phyloP scores from a whole-genome alignment of 75 land plant species.

The Isoetes taiwanensis region DNA sequence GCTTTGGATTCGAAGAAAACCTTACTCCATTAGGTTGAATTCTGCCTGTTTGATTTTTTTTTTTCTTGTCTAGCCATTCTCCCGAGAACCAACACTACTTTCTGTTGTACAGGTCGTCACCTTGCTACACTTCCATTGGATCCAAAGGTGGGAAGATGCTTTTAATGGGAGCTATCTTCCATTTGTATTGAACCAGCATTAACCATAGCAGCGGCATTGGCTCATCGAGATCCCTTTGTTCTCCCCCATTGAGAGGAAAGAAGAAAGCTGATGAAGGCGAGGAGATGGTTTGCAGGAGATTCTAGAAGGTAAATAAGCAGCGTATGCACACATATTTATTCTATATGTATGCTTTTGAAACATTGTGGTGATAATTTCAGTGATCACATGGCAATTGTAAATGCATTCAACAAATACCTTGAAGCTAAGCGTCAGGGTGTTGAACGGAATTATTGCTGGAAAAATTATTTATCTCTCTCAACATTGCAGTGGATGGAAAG shows the following conservation, averaged over 20 bases:
- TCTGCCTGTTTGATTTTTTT: too few relatives aligned
- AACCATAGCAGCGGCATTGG: slow-evolving; percentile 89
- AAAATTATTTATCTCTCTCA: slow-evolving; percentile 58
- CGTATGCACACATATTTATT: neutral
- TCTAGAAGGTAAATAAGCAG: slow-evolving; percentile 61
- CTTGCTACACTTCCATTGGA: slow-evolving; percentile 84
- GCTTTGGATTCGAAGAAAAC: slow-evolving; percentile 76
- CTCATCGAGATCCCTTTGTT: slow-evolving; percentile 93
- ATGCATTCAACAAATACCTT: slow-evolving; percentile 79
- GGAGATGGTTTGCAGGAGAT: slow-evolving; percentile 80
- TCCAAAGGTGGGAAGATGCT: slow-evolving; percentile 95
- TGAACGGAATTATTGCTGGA: slow-evolving; percentile 75
- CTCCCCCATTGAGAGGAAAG: slow-evolving; percentile 88
- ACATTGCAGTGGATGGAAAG: slow-evolving; percentile 89
- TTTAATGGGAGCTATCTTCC: slow-evolving; percentile 90
- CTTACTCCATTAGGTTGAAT: slow-evolving; percentile 81
- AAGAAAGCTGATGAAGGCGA: slow-evolving; percentile 92
- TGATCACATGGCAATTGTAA: slow-evolving; percentile 85
- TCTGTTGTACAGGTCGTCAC: slow-evolving; percentile 56
- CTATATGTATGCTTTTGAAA: neutral
- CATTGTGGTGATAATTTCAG: slow-evolving; percentile 37
- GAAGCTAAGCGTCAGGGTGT: slow-evolving; percentile 52
- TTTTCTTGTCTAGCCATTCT: too few relatives aligned
- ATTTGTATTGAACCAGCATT: slow-evolving; percentile 89
- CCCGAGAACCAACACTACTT: too few relatives aligned